Conservation (phyloP, 1,139 yeast species). For the Suhomyces chickasaworum region DNA sequence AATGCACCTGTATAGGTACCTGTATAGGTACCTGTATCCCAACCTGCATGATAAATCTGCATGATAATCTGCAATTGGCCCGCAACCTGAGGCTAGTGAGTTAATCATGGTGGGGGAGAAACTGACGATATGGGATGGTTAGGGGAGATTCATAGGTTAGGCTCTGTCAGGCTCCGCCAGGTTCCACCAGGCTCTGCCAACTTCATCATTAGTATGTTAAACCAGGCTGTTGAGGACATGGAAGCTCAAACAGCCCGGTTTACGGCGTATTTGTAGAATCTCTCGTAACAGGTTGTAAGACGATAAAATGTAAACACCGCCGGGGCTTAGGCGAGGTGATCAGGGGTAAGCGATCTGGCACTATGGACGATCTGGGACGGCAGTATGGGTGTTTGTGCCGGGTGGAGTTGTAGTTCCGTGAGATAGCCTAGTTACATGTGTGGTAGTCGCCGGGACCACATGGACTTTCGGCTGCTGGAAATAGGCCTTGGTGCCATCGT, state of each 20-base stretch:
- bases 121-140: background rate
- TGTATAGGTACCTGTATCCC: too few species aligned
- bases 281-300: conserved; percentile 13
- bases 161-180: too few species aligned
- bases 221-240: too few species aligned
- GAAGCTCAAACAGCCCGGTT: background rate
- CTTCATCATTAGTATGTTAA: background rate
- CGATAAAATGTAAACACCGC: conserved; percentile 11
- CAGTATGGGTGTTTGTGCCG: background rate
- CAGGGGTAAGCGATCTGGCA: conserved; percentile 5
- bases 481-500: background rate
- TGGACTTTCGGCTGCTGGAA: background rate
- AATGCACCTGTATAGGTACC: too few species aligned
- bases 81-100: background rate
- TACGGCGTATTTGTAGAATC: background rate
- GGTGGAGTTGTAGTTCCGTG: background rate
- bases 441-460: background rate
- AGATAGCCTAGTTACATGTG: background rate
- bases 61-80: background rate
- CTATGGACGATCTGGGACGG: conserved; percentile 1
- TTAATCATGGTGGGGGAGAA: background rate
- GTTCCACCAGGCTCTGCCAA: background rate
- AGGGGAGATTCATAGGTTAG: too few species aligned
- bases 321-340: conserved; percentile 6
- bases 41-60: background rate